Evolutionary conservation across 2,329 filamentous ascomycete species (phyloP).

Genomic region (Ophiostoma himal-ulmi): DNA sequence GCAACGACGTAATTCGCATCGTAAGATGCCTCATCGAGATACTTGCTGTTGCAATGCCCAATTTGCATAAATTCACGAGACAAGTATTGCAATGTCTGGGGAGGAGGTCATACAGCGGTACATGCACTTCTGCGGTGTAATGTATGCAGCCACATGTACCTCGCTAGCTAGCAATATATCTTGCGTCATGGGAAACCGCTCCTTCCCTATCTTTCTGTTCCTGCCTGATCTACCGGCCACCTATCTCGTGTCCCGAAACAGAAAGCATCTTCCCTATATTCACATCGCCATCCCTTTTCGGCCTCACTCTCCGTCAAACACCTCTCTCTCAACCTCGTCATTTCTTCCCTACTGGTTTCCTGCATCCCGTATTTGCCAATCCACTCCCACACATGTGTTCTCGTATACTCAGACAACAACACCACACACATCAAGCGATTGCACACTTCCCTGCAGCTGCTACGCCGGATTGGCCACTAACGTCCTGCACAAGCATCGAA

Average conservation of each 20-base stretch:
- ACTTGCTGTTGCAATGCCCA: background rate
- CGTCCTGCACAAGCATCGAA: constrained; percentile 19
- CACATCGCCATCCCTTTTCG: constrained; percentile 7
- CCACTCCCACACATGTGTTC: background rate
- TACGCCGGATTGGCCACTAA: constrained; percentile 20
- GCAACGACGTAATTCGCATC: background rate
- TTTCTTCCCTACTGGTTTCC: background rate
- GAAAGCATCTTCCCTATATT: constrained; percentile 3
- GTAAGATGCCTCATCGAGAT: background rate
- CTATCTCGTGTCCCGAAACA: background rate
- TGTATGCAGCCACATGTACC: background rate
- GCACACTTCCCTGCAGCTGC: constrained; percentile 14
- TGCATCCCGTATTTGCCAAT: background rate
- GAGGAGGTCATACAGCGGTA: background rate
- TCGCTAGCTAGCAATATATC: background rate
- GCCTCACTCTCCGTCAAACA: constrained; percentile 5
- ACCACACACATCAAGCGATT: constrained; percentile 10
- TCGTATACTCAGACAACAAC: constrained; percentile 9
- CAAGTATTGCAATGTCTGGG: background rate
- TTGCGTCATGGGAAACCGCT: background rate
- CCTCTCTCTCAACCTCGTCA: background rate
- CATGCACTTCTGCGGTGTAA: background rate
- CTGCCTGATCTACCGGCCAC: constrained; percentile 4
- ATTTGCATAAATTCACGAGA: background rate
- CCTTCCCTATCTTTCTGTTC: constrained; percentile 5